Conservation (phyloP, 2,329 filamentous ascomycete species). For the Aspergillus fumigatus region DNA sequence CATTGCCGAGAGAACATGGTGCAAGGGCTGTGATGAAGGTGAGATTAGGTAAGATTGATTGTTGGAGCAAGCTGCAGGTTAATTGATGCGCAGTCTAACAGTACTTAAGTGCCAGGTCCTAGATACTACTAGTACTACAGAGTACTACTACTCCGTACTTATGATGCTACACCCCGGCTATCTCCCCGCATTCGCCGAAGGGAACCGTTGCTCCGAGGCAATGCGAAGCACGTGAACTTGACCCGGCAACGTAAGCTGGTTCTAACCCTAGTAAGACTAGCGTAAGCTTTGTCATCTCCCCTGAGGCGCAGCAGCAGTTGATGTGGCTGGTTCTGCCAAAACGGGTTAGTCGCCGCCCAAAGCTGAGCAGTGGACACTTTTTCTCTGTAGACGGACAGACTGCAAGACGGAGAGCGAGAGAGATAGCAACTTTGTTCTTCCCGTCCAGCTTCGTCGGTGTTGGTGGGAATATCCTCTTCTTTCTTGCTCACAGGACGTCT, state of each 20-base stretch:
- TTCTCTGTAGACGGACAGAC: constrained; percentile 14
- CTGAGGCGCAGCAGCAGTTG: constrained; percentile 11
- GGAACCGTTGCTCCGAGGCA: constrained; percentile 12
- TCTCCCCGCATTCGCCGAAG: constrained; percentile 15
- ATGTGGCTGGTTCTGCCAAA: constrained; percentile 17
- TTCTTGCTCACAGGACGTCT: background rate
- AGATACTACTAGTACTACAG: too few relatives aligned
- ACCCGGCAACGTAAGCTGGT: background rate
- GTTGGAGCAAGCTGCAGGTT: background rate
- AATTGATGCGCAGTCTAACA: background rate
- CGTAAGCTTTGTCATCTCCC: background rate
- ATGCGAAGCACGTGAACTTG: constrained; percentile 10
- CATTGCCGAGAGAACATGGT: constrained; percentile 45
- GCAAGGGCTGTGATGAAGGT: background rate
- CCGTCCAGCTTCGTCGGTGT: background rate
- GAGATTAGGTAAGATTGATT: background rate
- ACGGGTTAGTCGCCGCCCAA: constrained; percentile 16
- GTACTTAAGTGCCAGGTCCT: background rate
- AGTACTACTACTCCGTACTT: background rate
- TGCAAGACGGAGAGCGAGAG: background rate
- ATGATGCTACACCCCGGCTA: constrained; percentile 2
- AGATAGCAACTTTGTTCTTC: background rate
- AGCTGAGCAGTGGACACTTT: constrained; percentile 31
- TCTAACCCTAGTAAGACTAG: background rate
- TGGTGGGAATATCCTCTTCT: background rate